Base-by-base conservation (phyloP, 139 green algal genomes). In the Medakamo hakoo region DNA sequence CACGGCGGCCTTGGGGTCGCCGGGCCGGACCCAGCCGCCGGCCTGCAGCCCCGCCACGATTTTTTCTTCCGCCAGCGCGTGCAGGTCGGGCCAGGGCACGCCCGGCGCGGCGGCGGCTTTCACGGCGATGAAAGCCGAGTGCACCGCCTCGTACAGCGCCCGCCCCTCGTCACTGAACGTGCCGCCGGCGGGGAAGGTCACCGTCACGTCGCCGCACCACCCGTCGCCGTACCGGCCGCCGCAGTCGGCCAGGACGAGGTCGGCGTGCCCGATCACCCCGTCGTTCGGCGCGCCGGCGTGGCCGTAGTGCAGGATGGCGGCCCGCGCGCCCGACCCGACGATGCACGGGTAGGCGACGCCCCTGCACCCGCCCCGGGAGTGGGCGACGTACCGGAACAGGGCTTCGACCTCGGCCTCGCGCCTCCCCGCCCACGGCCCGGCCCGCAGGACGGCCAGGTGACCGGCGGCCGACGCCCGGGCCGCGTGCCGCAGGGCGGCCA, bases 241-340 rank as follows among this genome's bases (percentile, higher is more conserved):
- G 70, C 88, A 86, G 73, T 95, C 86, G 32, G 86, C 52, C 65
- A 95, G 75, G 25, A 86, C 48, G 57, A 94, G 73, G 60, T 92
- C 84, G 9, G 78, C 81, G 9, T 80, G 71, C 29, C 49, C 14
- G 22, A 84, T 72, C 68, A 84, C 78, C 0, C 74, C 64, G 64
- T 84, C 78, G 71, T 95, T 96, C 27, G 89, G 87, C 3, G 89
- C 82, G 0, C 76, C 84, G 1, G 79, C 80, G 59, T 95, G 83
- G 21, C 89, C 89, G 55, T 96, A 95, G 71, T 95, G 89, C 63
- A 95, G 79, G 20, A 89, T 68, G 0, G 88, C 81, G 20, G 65
- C 76, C 65, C 90, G 93, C 55, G 75, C 69, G 0, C 89, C 89
- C 1, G 70, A 83, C 2, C 80, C 89, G 64, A 78, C 79, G 55